Percentiles rank a stretch among this genome's conserved stretches.
These are phyloP conservation scores for Hypomontagnella monticulosa DNA, from an alignment of 495 filamentous ascomycete genomes.

Conservation along the genomic window DNA sequence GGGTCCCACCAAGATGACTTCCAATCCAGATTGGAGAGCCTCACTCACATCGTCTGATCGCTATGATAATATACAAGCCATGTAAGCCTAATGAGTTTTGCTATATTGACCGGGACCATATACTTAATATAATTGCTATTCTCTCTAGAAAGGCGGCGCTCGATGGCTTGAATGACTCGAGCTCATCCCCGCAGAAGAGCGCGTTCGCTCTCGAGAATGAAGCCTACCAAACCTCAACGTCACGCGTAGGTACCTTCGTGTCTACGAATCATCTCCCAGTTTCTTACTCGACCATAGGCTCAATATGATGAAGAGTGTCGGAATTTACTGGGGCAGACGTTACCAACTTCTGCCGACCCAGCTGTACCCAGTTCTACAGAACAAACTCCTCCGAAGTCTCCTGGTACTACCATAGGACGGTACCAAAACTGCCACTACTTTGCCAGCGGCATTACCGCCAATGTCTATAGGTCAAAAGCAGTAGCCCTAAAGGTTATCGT, in stretches of 20 bases:
- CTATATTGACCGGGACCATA: neutral
- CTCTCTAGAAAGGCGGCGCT: slow-evolving; percentile 36
- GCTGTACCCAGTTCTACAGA: neutral
- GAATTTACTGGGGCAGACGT: slow-evolving; percentile 22
- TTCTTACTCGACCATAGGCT: slow-evolving; percentile 47
- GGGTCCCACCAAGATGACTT: slow-evolving; percentile 35
- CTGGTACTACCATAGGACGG: slow-evolving; percentile 70
- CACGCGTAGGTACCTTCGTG: slow-evolving; percentile 45
- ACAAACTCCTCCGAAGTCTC: slow-evolving; percentile 25
- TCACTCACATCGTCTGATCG: slow-evolving; percentile 57
- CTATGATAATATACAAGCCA: slow-evolving; percentile 61
- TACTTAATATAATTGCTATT: slow-evolving; percentile 1
- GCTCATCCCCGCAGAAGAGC: slow-evolving; percentile 28
- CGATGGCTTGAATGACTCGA: slow-evolving; percentile 23
- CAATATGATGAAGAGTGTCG: slow-evolving; percentile 56
- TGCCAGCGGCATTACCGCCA: slow-evolving; percentile 80
- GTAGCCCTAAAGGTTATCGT: slow-evolving; percentile 90
- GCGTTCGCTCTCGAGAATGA: slow-evolving; percentile 55
- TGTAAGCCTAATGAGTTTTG: slow-evolving; percentile 50
- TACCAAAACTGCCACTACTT: slow-evolving; percentile 77
- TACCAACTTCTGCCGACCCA: slow-evolving; percentile 16
- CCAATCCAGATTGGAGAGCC: slow-evolving; percentile 49
- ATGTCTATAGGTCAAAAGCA: slow-evolving; percentile 70
- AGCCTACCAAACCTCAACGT: slow-evolving; percentile 54
- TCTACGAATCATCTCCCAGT: neutral